Base-by-base conservation (phyloP, 1,284 basidiomycete genomes). In the Gymnopus androsaceus region DNA sequence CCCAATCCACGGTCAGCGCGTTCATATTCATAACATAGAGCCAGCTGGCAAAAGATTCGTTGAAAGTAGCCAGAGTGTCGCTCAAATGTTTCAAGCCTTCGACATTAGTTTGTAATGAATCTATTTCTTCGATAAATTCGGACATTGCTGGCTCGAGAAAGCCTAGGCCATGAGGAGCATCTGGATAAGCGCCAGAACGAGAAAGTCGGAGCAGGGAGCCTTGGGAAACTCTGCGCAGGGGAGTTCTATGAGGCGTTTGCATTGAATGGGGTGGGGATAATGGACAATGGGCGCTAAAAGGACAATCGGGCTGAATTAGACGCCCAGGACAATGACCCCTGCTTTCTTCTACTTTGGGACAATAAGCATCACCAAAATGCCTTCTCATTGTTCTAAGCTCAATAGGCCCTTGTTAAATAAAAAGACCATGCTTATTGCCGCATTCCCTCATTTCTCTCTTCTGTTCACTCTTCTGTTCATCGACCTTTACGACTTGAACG, bases 21-120 rank as follows among this genome's bases (percentile, higher is more conserved):
- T 96, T 95, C 92, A 97, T 96, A 69, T 94, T 90, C 82, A 97
- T 85, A 9, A 89, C 87, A 69, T 95, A 95, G 17, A 97, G 72
- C 80, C 88, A 95, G 69, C 91, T 93, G 9, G 94, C 89, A 67
- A 98, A 98, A 37, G 87, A 87, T 69, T 98, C 95, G 68, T 97
- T 96, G 77, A 98, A 97, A 11, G 83, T 86, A 4, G 84, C 82
- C 46, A 98, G 78, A 17, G 91, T 87, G 48, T 87, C 78, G 67
- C 90, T 86, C 55, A 97, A 81, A 21, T 77, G 75, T 55, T 82
- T 81, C 63, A 97, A 78, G 21, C 81, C 83, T 59, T 89, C 83
- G 1, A 93, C 72, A 69, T 95, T 95, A 17, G 82, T 73, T 49
- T 91, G 86, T 21, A 97, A 79, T 0, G 85, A 78, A 30, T 93